Base-by-base conservation (phyloP, 1,284 basidiomycete genomes). In the Ceratobasidium sp. region DNA sequence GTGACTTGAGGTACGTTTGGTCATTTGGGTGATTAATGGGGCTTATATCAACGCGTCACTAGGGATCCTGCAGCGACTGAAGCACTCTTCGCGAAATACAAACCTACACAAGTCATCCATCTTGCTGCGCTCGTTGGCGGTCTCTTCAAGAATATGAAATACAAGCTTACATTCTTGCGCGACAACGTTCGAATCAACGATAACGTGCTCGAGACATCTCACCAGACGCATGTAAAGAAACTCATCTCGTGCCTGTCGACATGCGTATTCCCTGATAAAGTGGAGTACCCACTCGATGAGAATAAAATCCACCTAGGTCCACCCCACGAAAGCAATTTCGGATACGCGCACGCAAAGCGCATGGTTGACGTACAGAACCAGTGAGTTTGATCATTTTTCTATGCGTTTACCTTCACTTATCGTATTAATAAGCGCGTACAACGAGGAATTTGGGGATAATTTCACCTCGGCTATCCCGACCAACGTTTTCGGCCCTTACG, bases 391-490 rank as follows among this genome's bases (percentile, higher is more conserved):
- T 26, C 44, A 55, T 20, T 13, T 46, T 55, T 78, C 20, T 33
- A 55, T 20, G 46, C 26, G 66, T 53, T 28, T 15, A 49, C n/a
- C 4, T 39, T 12, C 39, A 39, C 60, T 20, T 18, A 40, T 15
- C 39, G 10, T 26, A 58, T 39, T 49, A 39, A n/a, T 46, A 80
- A 95, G 95, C 80, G 95, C 95, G 0, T 97, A 97, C 88, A 92
- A 95, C 85, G 94, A 96, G 81, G 92, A 97, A 85, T 96, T 93
- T 82, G 96, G 95, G 12, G 91, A 91, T 86, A 94, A 95, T 85
- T 97, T 97, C 84, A 97, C 95, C 1, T 94, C 94, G 46, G 95
- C 95, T 13, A 97, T 97, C 83, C 96, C 96, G 1, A 97, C 96
- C 12, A 97, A 96, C 84, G 91, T 97, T 20, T 97, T 97, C 83